Evolutionary conservation across 179 eudicot genomes (phyloP), one percentile per base, ranked within the genome.

Genomic region (Carnegiea gigantea): DNA sequence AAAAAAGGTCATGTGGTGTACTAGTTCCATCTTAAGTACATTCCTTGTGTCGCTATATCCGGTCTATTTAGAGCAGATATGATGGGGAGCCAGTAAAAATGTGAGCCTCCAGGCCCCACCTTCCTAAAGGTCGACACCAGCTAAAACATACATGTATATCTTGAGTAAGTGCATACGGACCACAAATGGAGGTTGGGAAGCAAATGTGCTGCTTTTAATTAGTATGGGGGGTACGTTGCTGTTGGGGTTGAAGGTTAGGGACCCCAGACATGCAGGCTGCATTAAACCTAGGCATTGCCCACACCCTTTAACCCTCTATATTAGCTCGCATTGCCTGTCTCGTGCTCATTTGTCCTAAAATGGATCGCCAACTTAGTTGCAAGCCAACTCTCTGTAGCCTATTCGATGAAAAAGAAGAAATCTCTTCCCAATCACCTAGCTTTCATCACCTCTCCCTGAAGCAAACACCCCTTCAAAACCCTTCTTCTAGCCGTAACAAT

Each of bases 291-390:
- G 53, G 23, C 21, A 17, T 18, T 54, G 60, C 62, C 62, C 20
- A 54, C n/a, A 20, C 18, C n/a, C n/a, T 54, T 18, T 20, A 20
- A 14, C 62, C 21, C 62, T 20, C 68, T 62, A 62, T 62, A 62
- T 60, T 60, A n/a, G n/a, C 68, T 62, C 68, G 23, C 68, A 3
- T 62, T 62, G 28, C n/a, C 30, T 62, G 20, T 62, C 68, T 23
- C 28, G 3, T 62, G 3, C 6, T 24, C 68, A 28, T 62, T n/a
- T 62, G 12, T 62, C 28, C 28, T 62, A 2, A 26, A n/a, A 62
- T 62, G 68, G 68, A 62, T 12, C 68, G 68, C 68, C 68, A 62
- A 62, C 68, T 62, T 11, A 62, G 68, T 62, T 62, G 68, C 68
- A 62, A 62, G 68, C 26, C 6, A 21, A 62, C 68, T 23, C 68